Evolutionary conservation across 495 filamentous ascomycete genomes (phyloP).

Genomic region (Penicillium robsamsonii): DNA sequence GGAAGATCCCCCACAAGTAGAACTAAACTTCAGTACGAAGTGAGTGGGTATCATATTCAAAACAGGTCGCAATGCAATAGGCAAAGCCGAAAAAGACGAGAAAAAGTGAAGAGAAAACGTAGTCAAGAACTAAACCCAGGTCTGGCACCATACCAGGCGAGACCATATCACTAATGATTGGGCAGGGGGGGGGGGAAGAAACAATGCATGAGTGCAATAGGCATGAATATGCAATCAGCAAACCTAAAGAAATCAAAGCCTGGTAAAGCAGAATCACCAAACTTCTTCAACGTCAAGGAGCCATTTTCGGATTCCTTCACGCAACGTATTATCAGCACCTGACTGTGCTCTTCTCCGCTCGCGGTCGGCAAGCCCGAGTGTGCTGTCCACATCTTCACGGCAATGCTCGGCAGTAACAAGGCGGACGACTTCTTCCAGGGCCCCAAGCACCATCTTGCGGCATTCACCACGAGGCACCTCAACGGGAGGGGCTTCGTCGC

Average conservation of each 20-base stretch:
- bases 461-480: constrained; percentile 60
- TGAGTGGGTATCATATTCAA: constrained; percentile 36
- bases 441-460: constrained; percentile 59
- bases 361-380: constrained; percentile 34
- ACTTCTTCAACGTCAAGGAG: constrained; percentile 56
- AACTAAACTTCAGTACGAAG: constrained; percentile 17
- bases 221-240: constrained; percentile 5
- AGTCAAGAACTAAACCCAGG: not conserved
- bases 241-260: not conserved
- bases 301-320: constrained; percentile 66
- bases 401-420: constrained; percentile 57
- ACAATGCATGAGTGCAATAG: constrained; percentile 11
- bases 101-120: not conserved
- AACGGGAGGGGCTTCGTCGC: constrained; percentile 33
- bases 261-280: constrained; percentile 30
- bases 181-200: constrained; percentile 5
- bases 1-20: not conserved
- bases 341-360: constrained; percentile 37
- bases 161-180: not conserved
- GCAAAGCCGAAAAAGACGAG: constrained; percentile 2
- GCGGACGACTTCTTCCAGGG: constrained; percentile 63
- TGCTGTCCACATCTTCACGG: constrained; percentile 42
- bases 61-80: constrained; percentile 12
- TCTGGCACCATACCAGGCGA: not conserved
- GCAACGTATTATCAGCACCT: constrained; percentile 55